Evolutionary conservation across 352 stramenopile species (phyloP).

Genomic region (Phytophthora litchii): DNA sequence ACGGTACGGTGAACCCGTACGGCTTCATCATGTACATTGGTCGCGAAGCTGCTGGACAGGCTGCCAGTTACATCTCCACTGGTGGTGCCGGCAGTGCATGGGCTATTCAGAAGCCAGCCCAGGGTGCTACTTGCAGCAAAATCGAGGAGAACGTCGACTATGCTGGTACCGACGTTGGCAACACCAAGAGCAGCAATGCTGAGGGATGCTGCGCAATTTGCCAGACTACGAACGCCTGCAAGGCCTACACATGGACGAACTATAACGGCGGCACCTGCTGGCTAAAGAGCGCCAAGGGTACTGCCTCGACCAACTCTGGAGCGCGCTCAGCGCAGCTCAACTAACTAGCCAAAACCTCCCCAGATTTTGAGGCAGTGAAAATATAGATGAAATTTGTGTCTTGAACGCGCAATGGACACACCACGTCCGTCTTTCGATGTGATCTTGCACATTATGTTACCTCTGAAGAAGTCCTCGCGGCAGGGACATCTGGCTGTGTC

Average conservation of each 20-base stretch:
- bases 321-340: slow-evolving; percentile 24
- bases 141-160: slow-evolving; percentile 49
- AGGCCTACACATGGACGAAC: slow-evolving; percentile 49
- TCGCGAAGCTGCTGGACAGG: slow-evolving; percentile 49
- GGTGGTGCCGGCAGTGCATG: slow-evolving; percentile 20
- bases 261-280: slow-evolving; percentile 51
- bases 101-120: slow-evolving; percentile 10
- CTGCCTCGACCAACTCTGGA: slow-evolving; percentile 9
- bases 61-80: slow-evolving; percentile 39
- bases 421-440: no score
- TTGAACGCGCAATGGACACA: neutral
- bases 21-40: slow-evolving; percentile 82
- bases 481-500: no score
- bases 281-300: slow-evolving; percentile 45
- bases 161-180: slow-evolving; percentile 34
- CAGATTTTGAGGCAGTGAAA: neutral
- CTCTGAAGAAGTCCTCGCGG: no score
- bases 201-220: slow-evolving; percentile 43
- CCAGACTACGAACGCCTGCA: slow-evolving; percentile 27
- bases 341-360: slow-evolving; percentile 9
- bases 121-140: slow-evolving; percentile 20
- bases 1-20: slow-evolving; percentile 74
- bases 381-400: slow-evolving; percentile 6
- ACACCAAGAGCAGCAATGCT: slow-evolving; percentile 7
- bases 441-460: no score